phyloP scores from a whole-genome alignment of 345 rosid genomes.

The Eucalyptus victrix region DNA sequence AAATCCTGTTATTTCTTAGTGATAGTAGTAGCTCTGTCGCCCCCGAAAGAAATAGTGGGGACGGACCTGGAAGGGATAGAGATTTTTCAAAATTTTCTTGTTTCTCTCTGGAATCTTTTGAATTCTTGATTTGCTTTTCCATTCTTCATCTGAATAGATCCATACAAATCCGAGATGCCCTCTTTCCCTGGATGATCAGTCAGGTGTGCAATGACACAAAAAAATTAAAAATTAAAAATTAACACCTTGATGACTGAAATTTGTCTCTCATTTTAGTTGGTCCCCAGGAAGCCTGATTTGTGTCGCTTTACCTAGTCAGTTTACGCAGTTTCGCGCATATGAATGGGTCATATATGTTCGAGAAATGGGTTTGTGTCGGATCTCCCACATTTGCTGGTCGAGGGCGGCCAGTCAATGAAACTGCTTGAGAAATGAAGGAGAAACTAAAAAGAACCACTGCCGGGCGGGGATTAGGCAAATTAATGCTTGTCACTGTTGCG shows the following conservation, averaged over 20 bases:
- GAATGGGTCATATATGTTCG: neutral
- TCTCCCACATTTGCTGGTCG: neutral
- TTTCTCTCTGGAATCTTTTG: neutral
- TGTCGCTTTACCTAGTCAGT: neutral
- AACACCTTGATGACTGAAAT: neutral
- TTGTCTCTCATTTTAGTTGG: neutral
- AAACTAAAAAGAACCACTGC: neutral
- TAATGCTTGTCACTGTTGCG: neutral
- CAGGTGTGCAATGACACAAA: neutral
- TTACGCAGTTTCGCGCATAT: neutral
- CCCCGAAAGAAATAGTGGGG: neutral
- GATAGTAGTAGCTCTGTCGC: neutral
- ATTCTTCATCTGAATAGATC: neutral
- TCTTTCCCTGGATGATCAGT: neutral
- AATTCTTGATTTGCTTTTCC: neutral
- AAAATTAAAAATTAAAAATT: too few species aligned
- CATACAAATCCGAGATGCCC: neutral
- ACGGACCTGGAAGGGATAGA: neutral
- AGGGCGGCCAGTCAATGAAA: neutral
- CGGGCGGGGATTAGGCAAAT: neutral
- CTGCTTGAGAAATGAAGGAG: neutral
- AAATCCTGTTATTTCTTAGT: constrained; percentile 5
- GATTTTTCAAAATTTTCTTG: neutral
- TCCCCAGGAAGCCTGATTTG: neutral
- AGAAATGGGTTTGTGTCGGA: neutral